Evolutionary conservation across 345 rosid species (phyloP), one percentile per base, ranked within the genome.

Genomic region (Geranium brycei): DNA sequence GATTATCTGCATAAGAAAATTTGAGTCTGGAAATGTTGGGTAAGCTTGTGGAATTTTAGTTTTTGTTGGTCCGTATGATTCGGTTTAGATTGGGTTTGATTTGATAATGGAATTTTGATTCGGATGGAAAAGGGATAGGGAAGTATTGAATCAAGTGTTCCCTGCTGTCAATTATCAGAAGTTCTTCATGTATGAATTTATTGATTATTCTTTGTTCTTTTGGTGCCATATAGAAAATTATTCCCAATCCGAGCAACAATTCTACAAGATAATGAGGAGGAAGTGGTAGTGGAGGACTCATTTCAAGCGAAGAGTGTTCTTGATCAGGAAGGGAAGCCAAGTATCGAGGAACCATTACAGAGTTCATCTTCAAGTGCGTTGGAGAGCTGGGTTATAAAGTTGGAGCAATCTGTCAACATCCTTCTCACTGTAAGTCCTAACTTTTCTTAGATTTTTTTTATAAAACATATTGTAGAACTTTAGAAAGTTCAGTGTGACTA

Each of bases 361-460:
- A 66, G 11, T 69, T 75, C 82, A n/a, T 58, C 87, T 4, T 41
- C 75, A 62, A 65, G 67, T 72, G 75, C 59, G 66, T 31, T 71
- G 35, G 90, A 81, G 70, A 57, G 62, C 51, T 83, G 78, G 87
- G 51, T 82, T 65, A 75, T 88, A 68, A 84, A 82, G 84, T 12
- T 84, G 62, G 95, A 88, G 66, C 88, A 82, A 69, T 76, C 85
- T 67, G 56, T 84, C 15, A 86, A 88, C 74, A 71, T 88, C 71
- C 78, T 88, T 66, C 90, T 86, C 62, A 84, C 91, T 63, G 92
- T 83, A 75, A 69, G 57, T 53, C 17, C 4, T 16, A 53, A 12
- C 57, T 13, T 53, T 8, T 53, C 15, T 16, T 53, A 13, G 17
- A 53, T 53, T 53, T 53, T 47, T 31, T 63, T 7, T 59, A 2